Base-by-base conservation (phyloP, 805 yeast species). In the Lipomyces sp. region DNA sequence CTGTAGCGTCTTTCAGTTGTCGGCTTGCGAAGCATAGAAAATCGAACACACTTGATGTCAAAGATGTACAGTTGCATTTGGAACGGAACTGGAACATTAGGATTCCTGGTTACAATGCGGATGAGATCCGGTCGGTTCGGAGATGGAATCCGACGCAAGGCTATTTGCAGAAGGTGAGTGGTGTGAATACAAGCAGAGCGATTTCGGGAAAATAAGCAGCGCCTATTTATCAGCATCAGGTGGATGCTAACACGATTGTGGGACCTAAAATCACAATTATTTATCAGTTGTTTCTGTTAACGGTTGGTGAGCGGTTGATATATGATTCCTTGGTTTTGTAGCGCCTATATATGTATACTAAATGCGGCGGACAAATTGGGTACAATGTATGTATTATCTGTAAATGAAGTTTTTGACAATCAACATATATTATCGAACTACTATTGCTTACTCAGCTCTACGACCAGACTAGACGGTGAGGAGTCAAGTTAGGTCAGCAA, bases 11-110 rank as follows among this genome's bases (percentile, higher is more conserved):
- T 2, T 95, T 95, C 80, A 97, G 98, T 0, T 94, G 98, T 76
- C 85, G 96, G 63, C 82, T 95, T 71, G 98, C 99, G 30, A 95
- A 95, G 76, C 98, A 94, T 75, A 84, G 99, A 72, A 92, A 90
- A 75, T 86, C 91, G 5, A 97, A 94, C 67, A 85, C 89, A 48
- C 81, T 95, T 33, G 98, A 94, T 71, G 91, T 90, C 15, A 87
- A 87, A 72, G 99, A 95, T 76, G 85, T 96, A 60, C 98, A 95
- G 77, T 78, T 95, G 64, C 97, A 95, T 77, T 81, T 95, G 73
- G 97, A 92, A 72, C 83, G 89, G 73, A 90, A 93, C 77, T 94
- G 97, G 98, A 93, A 94, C 77, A 91, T 95, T 63, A 86, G 96
- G 72, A 85, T 94, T 37, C 98, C 99, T 0, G 99, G 98, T 3